Conservation (phyloP, 2,329 filamentous ascomycete species). For the Paracorniculantispora psalliotae region DNA sequence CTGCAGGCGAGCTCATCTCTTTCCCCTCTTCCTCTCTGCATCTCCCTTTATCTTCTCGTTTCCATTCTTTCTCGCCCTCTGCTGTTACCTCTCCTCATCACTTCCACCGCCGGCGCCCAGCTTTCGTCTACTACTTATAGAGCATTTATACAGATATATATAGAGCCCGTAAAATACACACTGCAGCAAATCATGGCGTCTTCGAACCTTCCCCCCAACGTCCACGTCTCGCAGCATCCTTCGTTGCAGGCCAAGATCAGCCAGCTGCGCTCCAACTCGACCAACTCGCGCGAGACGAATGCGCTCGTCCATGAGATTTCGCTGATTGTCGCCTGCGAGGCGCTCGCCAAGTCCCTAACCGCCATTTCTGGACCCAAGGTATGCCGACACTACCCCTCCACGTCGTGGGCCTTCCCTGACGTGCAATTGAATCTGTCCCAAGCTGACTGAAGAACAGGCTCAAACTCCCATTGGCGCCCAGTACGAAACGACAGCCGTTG, state of each 20-base stretch:
- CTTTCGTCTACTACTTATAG: neutral
- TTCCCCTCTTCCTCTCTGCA: neutral
- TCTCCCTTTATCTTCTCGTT: neutral
- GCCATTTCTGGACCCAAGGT: conserved; percentile 59
- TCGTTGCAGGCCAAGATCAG: conserved; percentile 85
- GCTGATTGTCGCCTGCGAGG: conserved; percentile 76
- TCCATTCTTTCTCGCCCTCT: neutral
- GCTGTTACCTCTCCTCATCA: neutral
- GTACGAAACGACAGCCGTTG: conserved; percentile 62
- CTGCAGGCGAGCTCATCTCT: neutral
- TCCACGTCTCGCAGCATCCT: conserved; percentile 79
- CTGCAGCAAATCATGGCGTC: neutral
- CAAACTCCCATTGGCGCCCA: conserved; percentile 72
- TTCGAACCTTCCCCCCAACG: conserved; percentile 47
- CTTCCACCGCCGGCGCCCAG: neutral
- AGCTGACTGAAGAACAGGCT: conserved; percentile 59
- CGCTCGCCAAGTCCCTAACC: conserved; percentile 60
- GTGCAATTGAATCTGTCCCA: too few relatives aligned
- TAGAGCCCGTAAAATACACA: neutral
- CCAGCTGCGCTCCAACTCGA: conserved; percentile 71
- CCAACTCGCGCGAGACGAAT: conserved; percentile 72
- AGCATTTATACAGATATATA: neutral
- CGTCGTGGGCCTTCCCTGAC: too few relatives aligned
- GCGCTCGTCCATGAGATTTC: conserved; percentile 80
- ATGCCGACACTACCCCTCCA: too few relatives aligned